A percentile compares a stretch with the other conserved stretches of the same genome.
Evolutionary conservation across 257 asterid genomes (phyloP).

Genomic region (Petrea volubilis): DNA sequence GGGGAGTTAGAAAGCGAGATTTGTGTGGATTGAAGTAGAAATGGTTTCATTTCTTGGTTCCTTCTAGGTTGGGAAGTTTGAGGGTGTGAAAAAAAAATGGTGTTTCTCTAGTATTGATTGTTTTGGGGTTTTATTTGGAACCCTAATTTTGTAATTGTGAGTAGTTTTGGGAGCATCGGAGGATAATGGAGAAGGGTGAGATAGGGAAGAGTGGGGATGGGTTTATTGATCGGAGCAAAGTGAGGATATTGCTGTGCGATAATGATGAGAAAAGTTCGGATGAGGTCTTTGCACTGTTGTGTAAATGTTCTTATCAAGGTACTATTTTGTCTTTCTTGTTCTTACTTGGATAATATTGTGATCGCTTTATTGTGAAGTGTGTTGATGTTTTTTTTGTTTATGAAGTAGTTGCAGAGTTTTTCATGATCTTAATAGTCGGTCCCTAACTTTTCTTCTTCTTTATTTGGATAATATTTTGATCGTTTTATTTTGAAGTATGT

Average conservation of each 20-base stretch:
- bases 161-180: slow-evolving; percentile 5
- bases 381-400: background rate
- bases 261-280: slow-evolving; percentile 73
- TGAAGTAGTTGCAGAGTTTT: background rate
- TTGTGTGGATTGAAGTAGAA: slow-evolving; percentile 7
- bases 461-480: slow-evolving; percentile 11
- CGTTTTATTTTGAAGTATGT: background rate
- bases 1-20: background rate
- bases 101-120: slow-evolving; percentile 23
- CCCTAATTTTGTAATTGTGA: slow-evolving; percentile 17
- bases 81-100: background rate
- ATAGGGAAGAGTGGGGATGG: slow-evolving; percentile 70
- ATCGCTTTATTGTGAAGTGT: background rate
- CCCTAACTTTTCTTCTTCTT: background rate
- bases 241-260: slow-evolving; percentile 88
- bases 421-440: background rate
- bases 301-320: slow-evolving; percentile 95
- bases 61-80: background rate
- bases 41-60: background rate
- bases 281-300: slow-evolving; percentile 72
- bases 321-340: slow-evolving; percentile 5
- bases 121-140: slow-evolving; percentile 17
- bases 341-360: slow-evolving; percentile 5
- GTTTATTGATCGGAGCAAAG: slow-evolving; percentile 87
- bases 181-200: slow-evolving; percentile 53